Evolutionary conservation across 106 monocot genomes (phyloP).

Genomic region (Acanthochlamys bracteata): DNA sequence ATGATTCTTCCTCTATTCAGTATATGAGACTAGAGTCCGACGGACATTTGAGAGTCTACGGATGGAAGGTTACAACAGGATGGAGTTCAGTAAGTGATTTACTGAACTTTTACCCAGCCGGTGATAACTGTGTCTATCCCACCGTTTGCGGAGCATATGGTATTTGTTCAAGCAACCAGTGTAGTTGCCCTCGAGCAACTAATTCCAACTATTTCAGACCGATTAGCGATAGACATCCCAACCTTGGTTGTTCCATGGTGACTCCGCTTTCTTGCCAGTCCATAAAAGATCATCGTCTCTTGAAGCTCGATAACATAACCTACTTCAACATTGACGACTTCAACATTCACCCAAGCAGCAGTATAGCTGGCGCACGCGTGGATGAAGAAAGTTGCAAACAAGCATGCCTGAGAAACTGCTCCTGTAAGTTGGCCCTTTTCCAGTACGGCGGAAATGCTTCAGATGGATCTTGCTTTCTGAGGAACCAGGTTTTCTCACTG

Average conservation of each 20-base stretch:
- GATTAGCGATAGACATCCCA: conserved; percentile 13
- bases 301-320: conserved; percentile 20
- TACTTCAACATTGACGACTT: conserved; percentile 34
- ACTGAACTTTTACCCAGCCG: conserved; percentile 1
- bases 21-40: conserved; percentile 41
- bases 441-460: conserved; percentile 13
- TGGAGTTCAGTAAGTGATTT: conserved; percentile 22
- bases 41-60: conserved; percentile 35
- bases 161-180: conserved; percentile 38
- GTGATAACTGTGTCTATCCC: conserved; percentile 23
- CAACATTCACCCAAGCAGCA: background rate
- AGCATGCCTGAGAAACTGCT: conserved; percentile 35
- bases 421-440: conserved; percentile 37
- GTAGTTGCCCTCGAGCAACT: conserved; percentile 28
- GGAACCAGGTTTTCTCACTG: conserved; percentile 27
- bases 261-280: conserved; percentile 19
- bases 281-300: conserved; percentile 13
- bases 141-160: conserved; percentile 41
- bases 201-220: conserved; percentile 18
- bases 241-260: conserved; percentile 22
- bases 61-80: conserved; percentile 4
- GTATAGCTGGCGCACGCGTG: background rate
- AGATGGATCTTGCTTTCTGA: conserved; percentile 30
- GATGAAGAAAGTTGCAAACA: conserved; percentile 25
- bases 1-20: conserved; percentile 16